Base-by-base conservation (phyloP, 2,329 filamentous ascomycete species). In the Sporothrix mexicana region DNA sequence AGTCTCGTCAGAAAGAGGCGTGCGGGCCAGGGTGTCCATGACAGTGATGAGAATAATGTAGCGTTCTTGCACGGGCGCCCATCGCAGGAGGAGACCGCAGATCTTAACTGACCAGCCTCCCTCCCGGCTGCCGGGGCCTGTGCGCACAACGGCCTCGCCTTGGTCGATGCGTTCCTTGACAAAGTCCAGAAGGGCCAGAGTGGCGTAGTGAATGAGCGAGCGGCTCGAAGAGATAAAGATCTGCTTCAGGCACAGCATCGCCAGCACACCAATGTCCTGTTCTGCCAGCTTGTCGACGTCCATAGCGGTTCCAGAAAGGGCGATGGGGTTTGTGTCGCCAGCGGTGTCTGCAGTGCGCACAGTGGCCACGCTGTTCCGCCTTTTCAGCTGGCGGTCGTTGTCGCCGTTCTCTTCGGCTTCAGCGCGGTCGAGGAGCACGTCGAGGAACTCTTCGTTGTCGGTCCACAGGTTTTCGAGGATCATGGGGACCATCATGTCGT, bases 31-130 rank as follows among this genome's bases (percentile, higher is more conserved):
- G 3, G 88, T 88, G 77, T 98, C 95, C 83, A 97, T 90, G 2
- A 92, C 87, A 0, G 93, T 92, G 62, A 97, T 88, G 64, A 98
- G 85, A 72, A 98, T 96, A 53, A 95, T 90, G 82, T 97, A 98
- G 71, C 96, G 92, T 79, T 97, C 94, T 80, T 98, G 95, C 1
- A 98, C 95, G 0, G 96, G 94, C 0, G 94, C 92, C 94, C 95
- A 98, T 73, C 90, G 89, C 17, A 94, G 91, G 70, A 95, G 87
- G 74, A 95, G 87, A 77, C 92, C 89, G 80, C 97, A 93, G 69
- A 98, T 86, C 73, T 90, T 91, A 36, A 94, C 92, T 1, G 94
- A 91, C 95, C 95, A 98, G 68, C 89, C 92, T 61, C 84, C 86
- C 59, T 81, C 80, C 57, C 83, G 82, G 10, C 80, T 83, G 30